Base-by-base conservation (phyloP, 1,284 basidiomycete genomes). In the Trichosporon sp. region DNA sequence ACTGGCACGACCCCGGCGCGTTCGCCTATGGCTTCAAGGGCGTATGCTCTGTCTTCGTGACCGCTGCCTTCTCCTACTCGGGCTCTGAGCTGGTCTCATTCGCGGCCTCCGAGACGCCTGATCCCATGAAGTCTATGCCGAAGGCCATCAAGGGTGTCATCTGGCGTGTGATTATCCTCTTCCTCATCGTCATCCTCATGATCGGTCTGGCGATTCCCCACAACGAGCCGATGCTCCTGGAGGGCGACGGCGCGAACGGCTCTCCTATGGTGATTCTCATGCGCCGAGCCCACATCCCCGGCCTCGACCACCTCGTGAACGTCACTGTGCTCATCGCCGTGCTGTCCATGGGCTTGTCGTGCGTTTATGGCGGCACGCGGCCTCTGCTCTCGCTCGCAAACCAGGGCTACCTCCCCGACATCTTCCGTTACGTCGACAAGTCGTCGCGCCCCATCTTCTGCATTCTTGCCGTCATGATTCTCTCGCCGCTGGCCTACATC, bases 41-140 rank as follows among this genome's bases (percentile, higher is more conserved):
- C 58, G 77, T 81, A 33, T 80, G 78, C 64, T 65, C 72, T 2
- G 68, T 69, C 13, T 67, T 67, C 49, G 64, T 64, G 23, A 74
- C 71, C 16, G 90, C 91, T 6, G 90, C 89, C 1, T 94, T 93
- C 82, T 89, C 87, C 6, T 93, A 58, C 56, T 49, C 37, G 19
- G 49, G 87, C 58, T 92, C 91, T 9, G 92, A 95, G 78, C 89
- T 94, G 67, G 89, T 94, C 46, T 91, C 90, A 36, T 87, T 93
- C 78, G 84, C 91, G 13, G 61, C 61, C 2, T 52, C 37, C 6
- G 59, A 63, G 57, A 67, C 65, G 1, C 62, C 61, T 21, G 65
- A 87, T 59, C 65, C 65, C 11, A 60, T 63, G 21, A 56, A 33
- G 21, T 49, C 60, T 19, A 64, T 67, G 65, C 65, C 65, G 7